Conservation (phyloP, 2,329 filamentous ascomycete genomes). For the Cryoendolithus antarcticus region DNA sequence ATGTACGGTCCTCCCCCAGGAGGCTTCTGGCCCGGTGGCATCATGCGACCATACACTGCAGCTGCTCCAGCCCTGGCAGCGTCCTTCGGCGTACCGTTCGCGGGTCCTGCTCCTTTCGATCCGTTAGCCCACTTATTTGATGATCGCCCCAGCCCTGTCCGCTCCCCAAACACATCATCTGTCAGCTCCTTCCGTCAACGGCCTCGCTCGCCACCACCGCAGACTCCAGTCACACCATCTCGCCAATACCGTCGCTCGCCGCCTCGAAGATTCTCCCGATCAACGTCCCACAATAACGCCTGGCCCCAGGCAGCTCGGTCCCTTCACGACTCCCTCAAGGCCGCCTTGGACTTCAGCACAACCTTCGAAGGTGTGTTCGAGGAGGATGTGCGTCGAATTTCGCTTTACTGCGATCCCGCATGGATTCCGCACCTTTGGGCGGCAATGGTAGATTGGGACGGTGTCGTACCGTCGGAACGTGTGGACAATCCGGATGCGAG, state of each 20-base stretch:
- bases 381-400: slow-evolving; percentile 1
- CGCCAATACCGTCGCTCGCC: background rate
- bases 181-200: background rate
- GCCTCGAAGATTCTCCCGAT: background rate
- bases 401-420: background rate
- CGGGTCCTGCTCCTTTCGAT: no score
- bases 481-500: background rate
- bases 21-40: background rate
- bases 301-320: slow-evolving; percentile 6
- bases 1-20: background rate
- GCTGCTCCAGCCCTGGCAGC: background rate
- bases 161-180: background rate
- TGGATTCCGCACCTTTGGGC: slow-evolving; percentile 4
- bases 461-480: background rate
- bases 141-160: no score
- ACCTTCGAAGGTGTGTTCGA: slow-evolving; percentile 5
- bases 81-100: background rate
- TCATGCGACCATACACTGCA: background rate
- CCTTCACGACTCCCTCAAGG: slow-evolving; percentile 3
- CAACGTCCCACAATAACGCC: background rate
- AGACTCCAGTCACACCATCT: background rate
- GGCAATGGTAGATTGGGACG: slow-evolving; percentile 6
- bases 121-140: no score
- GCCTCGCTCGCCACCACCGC: background rate
- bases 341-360: slow-evolving; percentile 1